Conservation (phyloP, 805 yeast species). For the Starmerella floricola region DNA sequence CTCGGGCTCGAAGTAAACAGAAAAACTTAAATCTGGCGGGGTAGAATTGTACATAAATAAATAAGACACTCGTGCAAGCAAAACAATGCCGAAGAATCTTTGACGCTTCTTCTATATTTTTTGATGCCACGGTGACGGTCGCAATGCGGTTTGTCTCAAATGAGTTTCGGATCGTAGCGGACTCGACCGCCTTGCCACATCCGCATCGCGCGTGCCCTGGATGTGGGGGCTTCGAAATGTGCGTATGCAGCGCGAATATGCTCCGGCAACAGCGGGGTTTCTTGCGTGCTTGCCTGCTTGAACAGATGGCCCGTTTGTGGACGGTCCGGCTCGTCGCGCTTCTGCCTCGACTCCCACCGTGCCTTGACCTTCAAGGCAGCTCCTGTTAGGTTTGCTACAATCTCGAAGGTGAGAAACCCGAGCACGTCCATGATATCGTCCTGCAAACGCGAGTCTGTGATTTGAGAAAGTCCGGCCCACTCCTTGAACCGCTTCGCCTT, state of each 20-base stretch:
- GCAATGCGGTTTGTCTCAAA: slow-evolving; percentile 4
- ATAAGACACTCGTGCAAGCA: too few species aligned
- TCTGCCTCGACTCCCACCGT: slow-evolving; percentile 34
- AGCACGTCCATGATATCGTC: slow-evolving; percentile 94
- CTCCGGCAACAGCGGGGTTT: slow-evolving; percentile 22
- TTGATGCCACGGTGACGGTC: neutral
- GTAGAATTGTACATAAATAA: neutral
- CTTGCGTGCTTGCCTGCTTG: slow-evolving; percentile 18
- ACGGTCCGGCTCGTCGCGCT: slow-evolving; percentile 9
- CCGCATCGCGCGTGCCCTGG: slow-evolving; percentile 15
- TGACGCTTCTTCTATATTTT: too few species aligned
- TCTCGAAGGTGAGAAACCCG: slow-evolving; percentile 91
- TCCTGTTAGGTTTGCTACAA: slow-evolving; percentile 89
- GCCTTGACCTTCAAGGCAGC: slow-evolving; percentile 73
- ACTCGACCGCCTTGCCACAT: slow-evolving; percentile 17
- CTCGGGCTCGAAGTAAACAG: neutral
- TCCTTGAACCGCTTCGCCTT: slow-evolving; percentile 90
- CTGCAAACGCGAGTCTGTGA: slow-evolving; percentile 82
- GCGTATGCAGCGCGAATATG: slow-evolving; percentile 23
- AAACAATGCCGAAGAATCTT: too few species aligned
- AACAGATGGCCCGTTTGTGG: slow-evolving; percentile 16
- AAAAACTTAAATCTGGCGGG: neutral
- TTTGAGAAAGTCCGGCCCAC: slow-evolving; percentile 80
- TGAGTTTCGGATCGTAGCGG: slow-evolving; percentile 13
- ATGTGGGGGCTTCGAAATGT: slow-evolving; percentile 18